Base-by-base conservation (phyloP, 2,329 filamentous ascomycete genomes). In the Chaetomiaceae sp. region DNA sequence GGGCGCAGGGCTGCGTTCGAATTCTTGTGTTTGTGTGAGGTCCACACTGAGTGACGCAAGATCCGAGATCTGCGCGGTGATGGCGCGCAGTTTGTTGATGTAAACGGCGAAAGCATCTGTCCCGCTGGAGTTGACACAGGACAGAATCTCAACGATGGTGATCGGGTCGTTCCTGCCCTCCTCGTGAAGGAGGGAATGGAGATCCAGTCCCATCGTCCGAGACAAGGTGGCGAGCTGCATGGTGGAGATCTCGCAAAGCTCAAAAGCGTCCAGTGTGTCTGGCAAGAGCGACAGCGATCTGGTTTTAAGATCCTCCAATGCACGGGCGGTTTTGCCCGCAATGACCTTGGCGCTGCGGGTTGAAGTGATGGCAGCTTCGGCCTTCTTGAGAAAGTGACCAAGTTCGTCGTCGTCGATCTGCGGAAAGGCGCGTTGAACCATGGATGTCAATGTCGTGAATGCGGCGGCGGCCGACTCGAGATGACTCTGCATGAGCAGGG, bases 281-380 rank as follows among this genome's bases (percentile, higher is more conserved):
- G 81, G 79, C 23, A 81, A 76, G 34, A 95, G 74, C 16, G 87
- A 86, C 45, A 96, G 73, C 6, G 85, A 91, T 44, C 90, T 77
- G 3, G 81, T 76, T 65, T 85, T 84, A 48, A 95, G 77, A 50
- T 96, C 90, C 54, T 89, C 82, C 12, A 96, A 71, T 16, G 87
- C 82, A 46, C 86, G 82, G 37, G 88, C 78, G 5, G 87, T 81
- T 71, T 95, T 95, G 50, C 84, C 81, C 42, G 87, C 82, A 43
- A 92, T 78, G 30, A 96, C 87, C 74, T 95, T 96, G 50, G 86
- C 80, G 64, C 87, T 90, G 54, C 91, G 81, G 7, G 87, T 87
- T 62, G 90, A 85, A 13, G 81, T 82, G 53, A 90, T 79, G 48
- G 90, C 79, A 14, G 76, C 67, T 53, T 95, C 89, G 1, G 85